Conservation (phyloP, 805 yeast species). For the Saccharomycopsis guyanensis region DNA sequence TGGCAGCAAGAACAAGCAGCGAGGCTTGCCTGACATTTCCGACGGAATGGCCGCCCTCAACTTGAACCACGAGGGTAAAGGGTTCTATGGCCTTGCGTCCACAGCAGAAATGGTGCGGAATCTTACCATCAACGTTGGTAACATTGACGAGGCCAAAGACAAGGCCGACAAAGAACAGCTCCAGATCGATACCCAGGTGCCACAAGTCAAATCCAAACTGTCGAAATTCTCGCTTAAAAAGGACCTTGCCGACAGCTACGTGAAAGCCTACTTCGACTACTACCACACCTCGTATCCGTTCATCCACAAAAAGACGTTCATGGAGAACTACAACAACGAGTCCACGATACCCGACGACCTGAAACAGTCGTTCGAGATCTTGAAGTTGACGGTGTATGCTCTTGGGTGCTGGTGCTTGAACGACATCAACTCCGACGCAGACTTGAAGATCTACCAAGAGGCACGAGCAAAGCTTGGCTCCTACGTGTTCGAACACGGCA, state of each 20-base stretch:
- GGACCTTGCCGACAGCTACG: slow-evolving; percentile 26
- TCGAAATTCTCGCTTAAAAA: neutral
- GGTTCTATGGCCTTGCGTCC: slow-evolving; percentile 62
- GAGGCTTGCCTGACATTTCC: slow-evolving; percentile 20
- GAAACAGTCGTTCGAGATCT: slow-evolving; percentile 33
- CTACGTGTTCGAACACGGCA: slow-evolving; percentile 52
- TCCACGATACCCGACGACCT: slow-evolving; percentile 28
- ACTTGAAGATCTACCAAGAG: slow-evolving; percentile 47
- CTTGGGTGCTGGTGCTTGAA: slow-evolving; percentile 67
- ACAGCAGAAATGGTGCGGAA: slow-evolving; percentile 47
- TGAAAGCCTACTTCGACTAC: slow-evolving; percentile 46
- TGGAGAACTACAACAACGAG: slow-evolving; percentile 38
- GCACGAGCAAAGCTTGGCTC: slow-evolving; percentile 39
- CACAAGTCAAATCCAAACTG: no score
- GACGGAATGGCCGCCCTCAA: slow-evolving; percentile 61
- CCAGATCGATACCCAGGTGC: neutral
- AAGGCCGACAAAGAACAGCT: neutral
- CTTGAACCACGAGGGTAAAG: slow-evolving; percentile 45
- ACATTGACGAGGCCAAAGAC: neutral
- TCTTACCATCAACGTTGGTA: slow-evolving; percentile 28
- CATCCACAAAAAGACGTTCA: slow-evolving; percentile 45
- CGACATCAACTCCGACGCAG: slow-evolving; percentile 40
- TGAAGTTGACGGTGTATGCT: slow-evolving; percentile 51
- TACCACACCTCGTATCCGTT: slow-evolving; percentile 61
- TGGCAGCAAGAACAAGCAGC: neutral